These are phyloP conservation scores for Eragrostis tef DNA, from an alignment of 202 grass and related monocot species.

Conservation along the genomic window DNA sequence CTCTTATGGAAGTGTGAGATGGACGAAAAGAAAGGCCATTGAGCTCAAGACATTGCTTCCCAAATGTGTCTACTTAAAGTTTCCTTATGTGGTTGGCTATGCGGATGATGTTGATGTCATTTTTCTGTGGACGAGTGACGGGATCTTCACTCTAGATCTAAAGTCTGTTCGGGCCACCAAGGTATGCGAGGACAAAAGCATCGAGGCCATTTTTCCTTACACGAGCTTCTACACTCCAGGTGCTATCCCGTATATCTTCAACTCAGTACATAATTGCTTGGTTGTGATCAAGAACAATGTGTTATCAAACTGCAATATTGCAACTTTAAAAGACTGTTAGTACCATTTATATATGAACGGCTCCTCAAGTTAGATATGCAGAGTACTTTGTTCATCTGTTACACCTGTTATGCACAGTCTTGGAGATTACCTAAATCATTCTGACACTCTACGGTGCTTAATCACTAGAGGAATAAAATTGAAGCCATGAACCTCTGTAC, in stretches of 20 bases:
- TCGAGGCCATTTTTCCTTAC: too few species aligned
- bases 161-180: neutral
- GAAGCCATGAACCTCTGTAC: too few species aligned
- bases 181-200: too few species aligned
- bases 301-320: neutral
- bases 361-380: too few species aligned
- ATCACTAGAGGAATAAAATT: too few species aligned
- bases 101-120: neutral
- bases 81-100: neutral
- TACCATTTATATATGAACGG: too few species aligned
- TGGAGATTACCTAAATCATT: too few species aligned
- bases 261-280: neutral
- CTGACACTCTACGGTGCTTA: too few species aligned
- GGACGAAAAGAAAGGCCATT: neutral
- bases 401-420: too few species aligned
- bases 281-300: neutral
- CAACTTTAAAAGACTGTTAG: neutral
- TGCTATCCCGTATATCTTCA: neutral
- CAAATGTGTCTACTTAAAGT: too few species aligned
- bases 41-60: neutral
- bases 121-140: neutral
- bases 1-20: neutral
- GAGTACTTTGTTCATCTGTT: too few species aligned
- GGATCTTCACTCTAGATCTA: neutral
- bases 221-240: neutral